Evolutionary conservation across 2,329 filamentous ascomycete species (phyloP).

Genomic region (Monilinia polystroma): DNA sequence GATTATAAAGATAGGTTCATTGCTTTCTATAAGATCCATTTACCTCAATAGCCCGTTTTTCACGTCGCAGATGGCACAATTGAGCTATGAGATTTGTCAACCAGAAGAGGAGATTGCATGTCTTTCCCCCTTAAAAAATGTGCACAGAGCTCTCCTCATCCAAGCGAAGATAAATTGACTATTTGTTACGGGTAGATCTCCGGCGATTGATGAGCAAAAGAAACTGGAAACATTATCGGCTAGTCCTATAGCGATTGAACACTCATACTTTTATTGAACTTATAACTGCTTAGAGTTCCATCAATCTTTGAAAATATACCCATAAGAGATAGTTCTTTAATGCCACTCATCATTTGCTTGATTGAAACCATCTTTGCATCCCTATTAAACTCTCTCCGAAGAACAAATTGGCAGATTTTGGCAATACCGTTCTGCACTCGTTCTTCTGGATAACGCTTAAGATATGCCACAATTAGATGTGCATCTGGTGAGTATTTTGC

Average conservation of each 20-base stretch:
- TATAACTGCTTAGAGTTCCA: not conserved
- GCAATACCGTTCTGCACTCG: no score
- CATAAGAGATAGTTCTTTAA: not conserved
- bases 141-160: no score
- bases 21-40: no score
- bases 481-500: conserved; percentile 11
- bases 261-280: not conserved
- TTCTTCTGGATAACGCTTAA: not conserved
- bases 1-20: no score
- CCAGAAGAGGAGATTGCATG: no score
- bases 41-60: no score
- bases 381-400: not conserved
- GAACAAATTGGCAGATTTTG: no score
- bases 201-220: not conserved
- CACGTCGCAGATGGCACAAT: no score
- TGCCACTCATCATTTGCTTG: not conserved
- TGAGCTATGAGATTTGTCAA: no score
- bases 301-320: not conserved
- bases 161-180: no score
- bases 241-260: not conserved
- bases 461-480: not conserved
- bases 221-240: not conserved
- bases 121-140: no score
- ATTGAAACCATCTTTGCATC: not conserved
- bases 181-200: no score